Base-by-base conservation (phyloP, 2,329 filamentous ascomycete genomes). In the Aureobasidium sp. region DNA sequence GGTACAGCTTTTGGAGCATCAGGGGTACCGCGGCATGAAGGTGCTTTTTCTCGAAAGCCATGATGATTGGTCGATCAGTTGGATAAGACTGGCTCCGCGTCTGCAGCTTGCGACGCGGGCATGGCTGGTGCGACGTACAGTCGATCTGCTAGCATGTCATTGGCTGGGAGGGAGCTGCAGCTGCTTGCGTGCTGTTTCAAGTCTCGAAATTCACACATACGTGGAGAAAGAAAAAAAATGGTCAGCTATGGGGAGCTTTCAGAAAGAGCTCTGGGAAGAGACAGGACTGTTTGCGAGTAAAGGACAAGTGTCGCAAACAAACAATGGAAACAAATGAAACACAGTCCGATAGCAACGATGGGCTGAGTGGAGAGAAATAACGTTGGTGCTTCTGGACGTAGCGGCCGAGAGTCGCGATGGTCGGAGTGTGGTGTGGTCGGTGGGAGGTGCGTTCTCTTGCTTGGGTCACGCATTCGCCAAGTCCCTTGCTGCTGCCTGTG, bases 61-160 rank as follows among this genome's bases (percentile, higher is more conserved):
- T 17, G 15, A n/a, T 60, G 57, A 60, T 60, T 60, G 57, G 57
- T 33, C 27, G 44, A 50, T 50, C 44, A 50, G 24, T 0, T 19
- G 57, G 57, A 44, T 60, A 49, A 49, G 42, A 19, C 27, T 37
- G 31, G 39, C 40, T 57, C 53, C 53, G 53, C 53, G 53, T 45
- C 42, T 31, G 14, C 39, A 49, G 45, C 42, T 58, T 29, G 29
- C 35, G 42, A 39, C 42, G 42, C 54, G 42, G 54, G 49, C 37
- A 57, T 35, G 53, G 53, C 53, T 57, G 53, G 54, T 58, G 54
- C 54, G 54, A 58, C 54, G 57, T 60, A 60, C 5, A 33, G 57
- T 60, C 57, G 57, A 60, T 60, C 57, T n/a, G n/a, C n/a, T n/a
- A 49, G 24, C 54, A 19, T 58, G 54, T 58, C 54, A 58, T 58